Conservation (phyloP, 352 stramenopile species). For the Globisporangium polare region DNA sequence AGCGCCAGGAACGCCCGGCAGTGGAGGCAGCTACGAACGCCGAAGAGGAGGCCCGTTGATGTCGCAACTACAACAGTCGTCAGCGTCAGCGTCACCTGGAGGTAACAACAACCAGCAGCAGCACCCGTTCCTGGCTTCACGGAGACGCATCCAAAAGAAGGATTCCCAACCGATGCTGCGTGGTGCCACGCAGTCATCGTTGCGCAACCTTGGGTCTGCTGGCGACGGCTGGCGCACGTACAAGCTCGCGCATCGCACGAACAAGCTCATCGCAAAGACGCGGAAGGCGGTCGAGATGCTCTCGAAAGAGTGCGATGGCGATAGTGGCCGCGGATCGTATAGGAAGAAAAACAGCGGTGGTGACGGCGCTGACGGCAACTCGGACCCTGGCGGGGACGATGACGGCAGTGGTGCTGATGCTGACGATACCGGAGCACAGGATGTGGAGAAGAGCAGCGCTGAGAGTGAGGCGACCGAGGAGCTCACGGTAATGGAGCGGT, state of each 20-base stretch:
- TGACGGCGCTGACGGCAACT: neutral
- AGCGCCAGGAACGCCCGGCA: constrained; percentile 4
- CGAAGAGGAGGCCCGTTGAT: constrained; percentile 8
- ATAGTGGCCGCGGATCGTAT: neutral
- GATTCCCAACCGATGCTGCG: constrained; percentile 7
- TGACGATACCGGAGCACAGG: neutral
- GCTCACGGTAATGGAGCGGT: constrained; percentile 20
- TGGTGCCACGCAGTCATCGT: neutral
- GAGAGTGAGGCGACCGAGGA: neutral
- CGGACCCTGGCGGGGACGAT: constrained; percentile 1
- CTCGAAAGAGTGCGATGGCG: constrained; percentile 18
- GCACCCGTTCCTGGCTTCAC: constrained; percentile 9
- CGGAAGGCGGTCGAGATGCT: constrained; percentile 38
- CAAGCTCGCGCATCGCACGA: constrained; percentile 57
- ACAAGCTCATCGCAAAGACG: constrained; percentile 59
- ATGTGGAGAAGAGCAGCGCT: neutral
- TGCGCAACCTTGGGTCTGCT: neutral
- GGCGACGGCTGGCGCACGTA: constrained; percentile 53
- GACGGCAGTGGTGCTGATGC: neutral
- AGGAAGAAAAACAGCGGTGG: neutral
- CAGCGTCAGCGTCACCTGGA: constrained; percentile 10
- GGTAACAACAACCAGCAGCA: constrained; percentile 3
- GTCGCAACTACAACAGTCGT: neutral
- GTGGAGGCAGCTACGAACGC: neutral
- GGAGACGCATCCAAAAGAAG: constrained; percentile 14